Base-by-base conservation (phyloP, 2,329 filamentous ascomycete species). In the Colletotrichum filicis region DNA sequence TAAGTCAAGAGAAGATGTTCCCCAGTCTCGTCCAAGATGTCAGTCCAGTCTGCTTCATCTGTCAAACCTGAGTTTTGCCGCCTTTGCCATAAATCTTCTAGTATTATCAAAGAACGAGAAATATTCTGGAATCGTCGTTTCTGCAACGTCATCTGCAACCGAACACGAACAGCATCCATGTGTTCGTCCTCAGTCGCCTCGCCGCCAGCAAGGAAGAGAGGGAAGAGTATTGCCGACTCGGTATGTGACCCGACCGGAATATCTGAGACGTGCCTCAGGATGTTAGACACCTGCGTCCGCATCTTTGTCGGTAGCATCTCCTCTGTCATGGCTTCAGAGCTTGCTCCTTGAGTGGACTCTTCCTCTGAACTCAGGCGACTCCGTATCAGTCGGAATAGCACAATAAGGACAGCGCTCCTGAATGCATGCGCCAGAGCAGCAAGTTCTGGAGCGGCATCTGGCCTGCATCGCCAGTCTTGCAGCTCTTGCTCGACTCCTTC, bases 191-290 rank as follows among this genome's bases (percentile, higher is more conserved):
- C 60, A 2, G 71, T 65, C 14, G 71, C 71, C 49, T 75, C 73
- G 1, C 71, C 71, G 4, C 73, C 73, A 2, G 71, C 71, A 5
- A 75, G 63, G 49, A 75, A 75, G 11, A 75, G 32, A 14, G 73
- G 73, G 49, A 75, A 75, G 1, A 75, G 53, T 0, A 75, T 68
- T 1, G 73, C 71, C 7, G 71, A 74, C 55, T 74, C 71, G 7
- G 71, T 57, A n/a, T 66, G 62, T 9, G 53, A 58, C n/a, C 73
- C 73, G 3, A 71, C 58, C 9, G 73, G 37, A 5, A 74, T 71
- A 5, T 65, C 66, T 0, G 61, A 46, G 11, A 74, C 71, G 1
- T 73, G 67, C 46, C 56, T 11, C 4, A 71, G 14, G 22, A 71
- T 73, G 8, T 66, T 61, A 4, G 71, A 73, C 2, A 73, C 55